Evolutionary conservation across 1,139 yeast genomes (phyloP), one percentile per base, ranked within the genome.

Genomic region (Blastobotrys indianensis): DNA sequence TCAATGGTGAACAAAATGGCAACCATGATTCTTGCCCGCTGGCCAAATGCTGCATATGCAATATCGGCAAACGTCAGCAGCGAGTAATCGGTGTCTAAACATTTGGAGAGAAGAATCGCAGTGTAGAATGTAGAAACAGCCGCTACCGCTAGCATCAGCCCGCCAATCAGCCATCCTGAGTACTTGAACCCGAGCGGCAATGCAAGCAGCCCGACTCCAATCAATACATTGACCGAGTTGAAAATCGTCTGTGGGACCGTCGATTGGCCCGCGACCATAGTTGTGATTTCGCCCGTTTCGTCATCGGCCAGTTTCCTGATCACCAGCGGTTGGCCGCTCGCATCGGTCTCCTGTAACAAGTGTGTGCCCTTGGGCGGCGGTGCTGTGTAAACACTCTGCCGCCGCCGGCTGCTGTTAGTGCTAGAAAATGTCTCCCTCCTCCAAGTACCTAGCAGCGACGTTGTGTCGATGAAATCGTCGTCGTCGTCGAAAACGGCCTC

Each of bases 41-140:
- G 57, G 0, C 85, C 85, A 62, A 80, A 84, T 1, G 92, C 82
- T 4, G 85, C 88, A 56, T 76, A 81, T 6, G 90, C 94, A 55
- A 85, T 70, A 63, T 88, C 97, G 4, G 95, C 95, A 63, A 88
- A 90, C 0, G 96, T 85, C 75, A 82, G 82, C 53, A 90, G 70
- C 0, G 90, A 79, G 8, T 74, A 76, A 61, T 86, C 90, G 1
- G 84, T 79, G 54, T 82, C 88, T 76, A 86, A 67, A 51, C 85
- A 79, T 50, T 72, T 72, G 8, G 85, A 79, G 37, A 77, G 71
- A 62, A 73, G 69, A 49, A 64, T 70, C n/a, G 96, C 95, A 0
- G 95, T 82, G 51, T 77, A 70, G 50, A 74, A 74, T 0, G 96
- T 86, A 10, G 77, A 65, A 4, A 73, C 45, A 0, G 95, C 88